Percentiles rank a stretch among this genome's conserved stretches.
These are phyloP conservation scores for Cucumis hystrix DNA, from an alignment of 306 rosid species.

Conservation along the genomic window DNA sequence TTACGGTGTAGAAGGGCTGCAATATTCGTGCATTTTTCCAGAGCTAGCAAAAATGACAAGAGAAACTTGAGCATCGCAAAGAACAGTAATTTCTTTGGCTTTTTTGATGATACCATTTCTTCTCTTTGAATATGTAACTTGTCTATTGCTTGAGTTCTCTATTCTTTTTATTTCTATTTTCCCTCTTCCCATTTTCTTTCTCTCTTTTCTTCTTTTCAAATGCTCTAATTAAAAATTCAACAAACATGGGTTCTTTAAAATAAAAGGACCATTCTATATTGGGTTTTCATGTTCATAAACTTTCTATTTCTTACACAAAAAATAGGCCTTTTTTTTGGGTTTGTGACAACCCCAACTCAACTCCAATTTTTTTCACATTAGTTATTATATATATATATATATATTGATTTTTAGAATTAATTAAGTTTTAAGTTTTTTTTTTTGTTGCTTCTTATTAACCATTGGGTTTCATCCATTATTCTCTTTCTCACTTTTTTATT, in stretches of 20 bases:
- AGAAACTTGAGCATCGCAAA: constrained; percentile 76
- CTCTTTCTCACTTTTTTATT: not conserved
- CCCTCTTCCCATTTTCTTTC: constrained; percentile 60
- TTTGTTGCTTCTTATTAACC: constrained; percentile 27
- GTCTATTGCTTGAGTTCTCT: constrained; percentile 78
- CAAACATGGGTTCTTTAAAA: no score
- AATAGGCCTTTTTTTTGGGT: constrained; percentile 40
- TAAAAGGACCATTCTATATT: constrained; percentile 19
- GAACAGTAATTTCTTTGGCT: constrained; percentile 69
- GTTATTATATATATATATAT: not conserved
- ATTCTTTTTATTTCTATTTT: constrained; percentile 95
- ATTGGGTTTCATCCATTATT: constrained; percentile 15
- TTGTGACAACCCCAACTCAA: constrained; percentile 46
- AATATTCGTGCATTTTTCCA: constrained; percentile 60
- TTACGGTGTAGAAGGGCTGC: constrained; percentile 64
- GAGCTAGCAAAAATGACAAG: constrained; percentile 45
- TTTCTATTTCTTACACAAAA: constrained; percentile 49
- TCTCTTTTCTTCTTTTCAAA: not conserved
- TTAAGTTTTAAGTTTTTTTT: not conserved
- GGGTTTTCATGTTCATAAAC: constrained; percentile 43
- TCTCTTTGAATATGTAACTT: constrained; percentile 81
- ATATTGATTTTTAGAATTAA: no score
- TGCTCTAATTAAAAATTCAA: no score
- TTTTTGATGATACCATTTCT: constrained; percentile 72
- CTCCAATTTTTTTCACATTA: constrained; percentile 2